These are phyloP conservation scores for Baorangia bicolor DNA, from an alignment of 768 basidiomycete species.

Conservation along the genomic window DNA sequence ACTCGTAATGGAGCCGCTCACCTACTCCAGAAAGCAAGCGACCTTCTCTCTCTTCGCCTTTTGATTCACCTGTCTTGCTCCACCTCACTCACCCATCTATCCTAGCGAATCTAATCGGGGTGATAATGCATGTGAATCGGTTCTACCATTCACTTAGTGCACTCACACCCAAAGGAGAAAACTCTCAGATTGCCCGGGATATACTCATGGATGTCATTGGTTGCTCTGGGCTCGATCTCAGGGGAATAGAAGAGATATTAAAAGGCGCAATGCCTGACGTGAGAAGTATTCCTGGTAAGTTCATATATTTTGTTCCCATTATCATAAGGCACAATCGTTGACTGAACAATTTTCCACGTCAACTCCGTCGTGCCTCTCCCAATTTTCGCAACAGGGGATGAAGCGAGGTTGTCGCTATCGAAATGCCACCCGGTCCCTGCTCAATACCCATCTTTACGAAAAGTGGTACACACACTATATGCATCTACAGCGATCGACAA, in stretches of 20 bases:
- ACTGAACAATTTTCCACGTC: neutral
- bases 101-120: conserved; percentile 48
- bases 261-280: conserved; percentile 33
- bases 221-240: conserved; percentile 63
- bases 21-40: conserved; percentile 26
- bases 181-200: conserved; percentile 61
- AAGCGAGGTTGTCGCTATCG: conserved; percentile 52
- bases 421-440: conserved; percentile 54
- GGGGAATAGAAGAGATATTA: conserved; percentile 48
- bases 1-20: conserved; percentile 41
- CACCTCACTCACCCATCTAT: conserved; percentile 63
- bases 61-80: conserved; percentile 47
- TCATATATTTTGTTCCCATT: conserved; percentile 7
- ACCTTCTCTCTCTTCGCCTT: conserved; percentile 15
- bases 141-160: conserved; percentile 54
- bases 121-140: conserved; percentile 55
- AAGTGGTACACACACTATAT: conserved; percentile 46
- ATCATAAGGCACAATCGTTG: neutral
- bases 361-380: neutral
- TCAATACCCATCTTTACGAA: conserved; percentile 44
- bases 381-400: conserved; percentile 40
- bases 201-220: conserved; percentile 62
- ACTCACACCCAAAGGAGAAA: conserved; percentile 57
- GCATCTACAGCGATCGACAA: conserved; percentile 57
- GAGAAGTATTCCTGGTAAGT: conserved; percentile 24